Evolutionary conservation across 2,329 filamentous ascomycete genomes (phyloP), one percentile per base, ranked within the genome.

Genomic region (Fusarium devonianum): DNA sequence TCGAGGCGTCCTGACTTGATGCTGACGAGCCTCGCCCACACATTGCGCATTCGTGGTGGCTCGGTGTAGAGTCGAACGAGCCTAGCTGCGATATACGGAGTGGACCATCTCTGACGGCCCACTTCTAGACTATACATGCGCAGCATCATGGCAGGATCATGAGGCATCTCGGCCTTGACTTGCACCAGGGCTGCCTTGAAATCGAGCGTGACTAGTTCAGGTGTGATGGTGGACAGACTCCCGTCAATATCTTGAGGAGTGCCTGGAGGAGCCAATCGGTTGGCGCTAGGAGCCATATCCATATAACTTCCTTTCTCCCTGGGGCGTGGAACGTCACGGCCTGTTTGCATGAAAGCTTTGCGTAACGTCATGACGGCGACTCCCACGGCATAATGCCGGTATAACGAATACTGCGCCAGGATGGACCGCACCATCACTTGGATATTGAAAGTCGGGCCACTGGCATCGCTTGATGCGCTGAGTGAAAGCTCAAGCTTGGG

Each of bases 81-180:
- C 53, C 87, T 89, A 23, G 90, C 85, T 43, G 86, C 81, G 11
- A 94, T 67, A 67, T 92, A 96, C 0, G 94, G 93, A 5, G 87
- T 82, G 2, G 91, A 87, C 89, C 92, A 97, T 63, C 93, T 81
- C 69, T 97, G 92, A 9, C 88, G 86, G 5, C 92, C 92, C 35
- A 86, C 83, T 63, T 96, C 90, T 28, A 97, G 69, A 8, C 85
- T 84, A 68, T 93, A 93, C 8, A 97, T 77, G 56, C 97, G 93
- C 3, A 97, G 65, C 90, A 99, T 92, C 71, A 97, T 78, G 0
- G 86, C 83, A n/a, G 94, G 95, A 63, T 97, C 92, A 13, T 87
- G 79, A 1, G 94, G 93, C 83, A 97, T 86, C 33, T 87, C 86
- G 5, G 89, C 90, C 72, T 97, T 97, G 60, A 97, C 72, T 67